Evolutionary conservation across 179 eudicot genomes (phyloP), one percentile per base, ranked within the genome.

Genomic region (Sideroxylon spinosum): DNA sequence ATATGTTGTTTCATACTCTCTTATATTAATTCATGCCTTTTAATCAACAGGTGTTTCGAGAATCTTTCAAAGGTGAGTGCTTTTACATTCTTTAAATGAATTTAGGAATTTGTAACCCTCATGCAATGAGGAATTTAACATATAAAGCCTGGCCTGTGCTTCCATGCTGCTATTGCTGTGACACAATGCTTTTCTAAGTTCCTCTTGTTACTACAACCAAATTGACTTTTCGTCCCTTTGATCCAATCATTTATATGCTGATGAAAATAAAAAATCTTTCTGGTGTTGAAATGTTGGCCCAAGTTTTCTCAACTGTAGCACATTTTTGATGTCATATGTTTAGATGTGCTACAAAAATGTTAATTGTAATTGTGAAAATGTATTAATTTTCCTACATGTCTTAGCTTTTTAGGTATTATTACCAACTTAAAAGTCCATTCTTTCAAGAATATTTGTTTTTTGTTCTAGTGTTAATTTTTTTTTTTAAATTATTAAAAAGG

Each of bases 51-150:
- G 86, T 80, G 56, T 55, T 78, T 19, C 88, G 98, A 69, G 98
- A 93, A 84, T 82, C 87, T 68, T 83, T 88, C 71, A 87, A 84
- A 82, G 94, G 97, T 92, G 86, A 86, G 93, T 77, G 44, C 65
- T 76, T 76, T 67, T 29, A 23, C 7, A 59, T 68, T 62, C 64
- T 60, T 44, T 74, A 29, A 63, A 20, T 48, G 62, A 57, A 6
- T 57, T 37, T 79, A 44, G 19, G 9, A 12, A 19, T 32, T 77
- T 46, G 4, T n/a, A 64, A 28, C 48, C 29, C 71, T 20, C 9
- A 19, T 14, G 56, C 26, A 46, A 11, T 10, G 25, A 32, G 50
- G 63, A 57, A 55, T 13, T 63, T 32, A 48, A 25, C 16, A 49
- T 50, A 14, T 64, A 17, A 48, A 64, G 48, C 22, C 63, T 50